These are phyloP conservation scores for Salix udensis DNA, from an alignment of 345 rosid species.

Conservation along the genomic window DNA sequence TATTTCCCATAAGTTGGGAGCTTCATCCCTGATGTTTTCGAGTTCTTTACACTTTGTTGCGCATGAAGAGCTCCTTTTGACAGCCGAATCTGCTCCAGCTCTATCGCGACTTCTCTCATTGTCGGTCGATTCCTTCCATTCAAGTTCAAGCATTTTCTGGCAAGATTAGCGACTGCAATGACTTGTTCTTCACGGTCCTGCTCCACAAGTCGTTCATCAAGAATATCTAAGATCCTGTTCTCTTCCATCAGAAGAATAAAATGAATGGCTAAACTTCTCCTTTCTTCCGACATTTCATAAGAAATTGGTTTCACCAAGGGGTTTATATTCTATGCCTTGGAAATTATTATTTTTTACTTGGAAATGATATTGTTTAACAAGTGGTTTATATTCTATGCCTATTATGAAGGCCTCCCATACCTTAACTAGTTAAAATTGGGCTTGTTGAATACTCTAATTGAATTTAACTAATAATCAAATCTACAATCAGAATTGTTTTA, in stretches of 20 bases:
- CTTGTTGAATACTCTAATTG: too few species aligned
- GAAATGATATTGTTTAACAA: too few species aligned
- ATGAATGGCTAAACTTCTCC: constrained; percentile 10
- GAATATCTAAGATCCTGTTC: not conserved
- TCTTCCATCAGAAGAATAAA: constrained; percentile 13
- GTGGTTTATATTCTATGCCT: too few species aligned
- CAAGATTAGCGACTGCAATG: constrained; percentile 5
- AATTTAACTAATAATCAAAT: too few species aligned
- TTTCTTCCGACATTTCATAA: not conserved
- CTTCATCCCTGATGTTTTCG: too few species aligned
- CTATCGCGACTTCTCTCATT: constrained; percentile 15
- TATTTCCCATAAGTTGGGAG: too few species aligned
- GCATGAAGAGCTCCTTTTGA: not conserved
- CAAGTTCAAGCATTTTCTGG: not conserved
- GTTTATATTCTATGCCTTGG: too few species aligned
- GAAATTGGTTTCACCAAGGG: constrained; percentile 6
- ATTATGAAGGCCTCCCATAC: too few species aligned
- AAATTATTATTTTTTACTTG: too few species aligned
- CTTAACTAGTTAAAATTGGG: too few species aligned
- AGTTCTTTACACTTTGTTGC: too few species aligned
- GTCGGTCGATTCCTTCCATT: constrained; percentile 11
- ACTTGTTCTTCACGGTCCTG: not conserved
- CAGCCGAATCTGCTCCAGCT: not conserved
- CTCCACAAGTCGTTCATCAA: constrained; percentile 1
- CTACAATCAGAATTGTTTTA: too few species aligned